Conservation (phyloP, 2,329 filamentous ascomycete genomes). For the Cercospora sp. region DNA sequence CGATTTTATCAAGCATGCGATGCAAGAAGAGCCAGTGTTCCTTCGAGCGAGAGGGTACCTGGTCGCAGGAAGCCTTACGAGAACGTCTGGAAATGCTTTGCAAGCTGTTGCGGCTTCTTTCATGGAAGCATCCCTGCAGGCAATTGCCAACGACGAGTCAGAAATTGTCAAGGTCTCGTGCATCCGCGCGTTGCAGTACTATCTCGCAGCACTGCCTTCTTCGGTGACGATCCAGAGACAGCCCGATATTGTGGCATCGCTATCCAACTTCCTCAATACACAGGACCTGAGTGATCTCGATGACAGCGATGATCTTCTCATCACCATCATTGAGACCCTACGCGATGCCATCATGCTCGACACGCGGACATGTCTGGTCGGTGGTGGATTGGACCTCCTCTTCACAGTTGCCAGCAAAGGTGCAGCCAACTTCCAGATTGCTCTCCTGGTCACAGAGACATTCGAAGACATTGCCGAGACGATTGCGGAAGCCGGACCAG, state of each 20-base stretch:
- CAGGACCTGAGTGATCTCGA: constrained; percentile 82
- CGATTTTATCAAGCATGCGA: constrained; percentile 75
- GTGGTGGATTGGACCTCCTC: constrained; percentile 75
- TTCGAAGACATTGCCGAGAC: constrained; percentile 82
- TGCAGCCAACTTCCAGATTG: constrained; percentile 86
- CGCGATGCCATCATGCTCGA: constrained; percentile 81
- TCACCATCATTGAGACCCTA: constrained; percentile 84
- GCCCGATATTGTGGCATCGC: constrained; percentile 58
- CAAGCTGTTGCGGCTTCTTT: constrained; percentile 60
- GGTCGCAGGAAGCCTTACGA: constrained; percentile 76
- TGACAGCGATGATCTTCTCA: constrained; percentile 88
- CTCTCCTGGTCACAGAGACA: constrained; percentile 81
- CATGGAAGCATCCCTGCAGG: constrained; percentile 71
- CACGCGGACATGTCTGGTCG: constrained; percentile 69
- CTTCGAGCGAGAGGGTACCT: constrained; percentile 85
- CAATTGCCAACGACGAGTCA: constrained; percentile 72
- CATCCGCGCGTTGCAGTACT: constrained; percentile 78
- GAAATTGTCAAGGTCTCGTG: constrained; percentile 92
- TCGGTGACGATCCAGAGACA: constrained; percentile 60
- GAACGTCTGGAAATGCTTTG: constrained; percentile 62
- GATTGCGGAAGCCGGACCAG: constrained; percentile 63
- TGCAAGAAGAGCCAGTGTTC: constrained; percentile 71
- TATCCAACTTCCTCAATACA: constrained; percentile 71
- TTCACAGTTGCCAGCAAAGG: constrained; percentile 89
- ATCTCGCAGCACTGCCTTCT: constrained; percentile 57